Percentiles rank a stretch among this genome's conserved stretches.
Conservation (phyloP, 148 eudicot species). For the Beta vulgaris region DNA sequence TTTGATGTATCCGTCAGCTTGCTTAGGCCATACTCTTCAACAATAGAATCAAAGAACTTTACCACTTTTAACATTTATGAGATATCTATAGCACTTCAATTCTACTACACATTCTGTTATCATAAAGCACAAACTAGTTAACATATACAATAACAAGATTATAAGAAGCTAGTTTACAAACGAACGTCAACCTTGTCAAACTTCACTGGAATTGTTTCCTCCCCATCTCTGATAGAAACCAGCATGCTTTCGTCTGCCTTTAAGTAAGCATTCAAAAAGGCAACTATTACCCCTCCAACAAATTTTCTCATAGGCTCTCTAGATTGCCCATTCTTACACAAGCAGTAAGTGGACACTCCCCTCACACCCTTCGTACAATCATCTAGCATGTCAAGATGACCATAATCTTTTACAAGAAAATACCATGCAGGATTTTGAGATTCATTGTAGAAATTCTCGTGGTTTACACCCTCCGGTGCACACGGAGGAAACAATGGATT, state of each 20-base stretch:
- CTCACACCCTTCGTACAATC: slow-evolving; percentile 62
- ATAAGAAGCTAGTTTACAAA: too few relatives aligned
- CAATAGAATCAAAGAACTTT: too few relatives aligned
- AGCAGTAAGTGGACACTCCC: slow-evolving; percentile 52
- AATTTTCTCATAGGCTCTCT: slow-evolving; percentile 82
- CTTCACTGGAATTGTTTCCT: slow-evolving; percentile 37
- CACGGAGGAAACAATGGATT: slow-evolving; percentile 69
- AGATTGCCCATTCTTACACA: slow-evolving; percentile 67
- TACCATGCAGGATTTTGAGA: slow-evolving; percentile 56
- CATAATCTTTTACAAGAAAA: slow-evolving; percentile 66
- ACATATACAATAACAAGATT: too few relatives aligned
- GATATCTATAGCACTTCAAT: too few relatives aligned
- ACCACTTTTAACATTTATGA: too few relatives aligned
- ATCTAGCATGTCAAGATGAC: slow-evolving; percentile 75
- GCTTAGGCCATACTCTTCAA: too few relatives aligned
- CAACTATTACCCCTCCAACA: slow-evolving; percentile 70
- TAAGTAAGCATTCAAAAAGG: slow-evolving; percentile 62
- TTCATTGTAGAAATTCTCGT: slow-evolving; percentile 59
- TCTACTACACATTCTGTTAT: too few relatives aligned
- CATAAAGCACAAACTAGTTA: neutral
- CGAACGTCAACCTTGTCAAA: slow-evolving; percentile 47
- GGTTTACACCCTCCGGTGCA: slow-evolving; percentile 87
- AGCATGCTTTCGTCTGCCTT: slow-evolving; percentile 41
- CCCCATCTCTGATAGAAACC: slow-evolving; percentile 37
- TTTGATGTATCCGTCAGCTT: too few relatives aligned